Evolutionary conservation across 2,329 filamentous ascomycete genomes (phyloP).

Genomic region (Hypoxylon sp.): DNA sequence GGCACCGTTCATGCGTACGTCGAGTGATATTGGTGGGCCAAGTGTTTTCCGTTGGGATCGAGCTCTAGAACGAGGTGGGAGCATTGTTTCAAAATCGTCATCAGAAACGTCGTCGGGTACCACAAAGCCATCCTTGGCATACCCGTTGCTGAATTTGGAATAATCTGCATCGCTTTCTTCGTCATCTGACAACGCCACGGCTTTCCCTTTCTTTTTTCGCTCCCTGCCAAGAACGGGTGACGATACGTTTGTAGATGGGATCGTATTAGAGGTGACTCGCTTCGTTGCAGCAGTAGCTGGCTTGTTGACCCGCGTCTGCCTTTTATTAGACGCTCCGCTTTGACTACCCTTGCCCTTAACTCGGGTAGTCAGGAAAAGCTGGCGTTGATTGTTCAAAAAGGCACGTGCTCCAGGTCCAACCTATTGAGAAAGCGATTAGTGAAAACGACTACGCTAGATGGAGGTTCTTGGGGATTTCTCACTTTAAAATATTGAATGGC

Average conservation of each 20-base stretch:
- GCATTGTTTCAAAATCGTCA: constrained; percentile 64
- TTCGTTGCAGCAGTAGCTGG: constrained; percentile 54
- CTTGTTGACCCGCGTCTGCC: constrained; percentile 58
- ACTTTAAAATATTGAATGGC: constrained; percentile 81
- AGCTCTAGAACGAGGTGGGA: constrained; percentile 52
- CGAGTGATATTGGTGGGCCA: constrained; percentile 72
- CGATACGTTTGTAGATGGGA: constrained; percentile 66
- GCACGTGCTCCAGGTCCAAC: constrained; percentile 59
- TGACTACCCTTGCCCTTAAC: constrained; percentile 57
- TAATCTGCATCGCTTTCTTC: constrained; percentile 58
- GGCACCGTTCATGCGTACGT: constrained; percentile 65
- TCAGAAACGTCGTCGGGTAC: constrained; percentile 59
- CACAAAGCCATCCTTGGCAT: constrained; percentile 61
- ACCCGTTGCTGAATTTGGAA: constrained; percentile 59
- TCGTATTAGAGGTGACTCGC: constrained; percentile 41
- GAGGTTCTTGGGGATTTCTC: constrained; percentile 51
- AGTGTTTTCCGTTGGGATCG: constrained; percentile 60
- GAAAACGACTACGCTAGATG: constrained; percentile 4
- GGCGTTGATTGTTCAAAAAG: constrained; percentile 63
- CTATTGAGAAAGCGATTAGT: constrained; percentile 52
- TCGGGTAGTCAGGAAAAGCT: constrained; percentile 60
- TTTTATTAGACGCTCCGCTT: constrained; percentile 53
- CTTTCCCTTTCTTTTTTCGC: constrained; percentile 57
- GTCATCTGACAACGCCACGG: constrained; percentile 54
- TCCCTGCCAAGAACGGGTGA: constrained; percentile 63